Evolutionary conservation across 2,329 filamentous ascomycete genomes (phyloP), one percentile per base, ranked within the genome.

Genomic region (Penicillium decumbens): DNA sequence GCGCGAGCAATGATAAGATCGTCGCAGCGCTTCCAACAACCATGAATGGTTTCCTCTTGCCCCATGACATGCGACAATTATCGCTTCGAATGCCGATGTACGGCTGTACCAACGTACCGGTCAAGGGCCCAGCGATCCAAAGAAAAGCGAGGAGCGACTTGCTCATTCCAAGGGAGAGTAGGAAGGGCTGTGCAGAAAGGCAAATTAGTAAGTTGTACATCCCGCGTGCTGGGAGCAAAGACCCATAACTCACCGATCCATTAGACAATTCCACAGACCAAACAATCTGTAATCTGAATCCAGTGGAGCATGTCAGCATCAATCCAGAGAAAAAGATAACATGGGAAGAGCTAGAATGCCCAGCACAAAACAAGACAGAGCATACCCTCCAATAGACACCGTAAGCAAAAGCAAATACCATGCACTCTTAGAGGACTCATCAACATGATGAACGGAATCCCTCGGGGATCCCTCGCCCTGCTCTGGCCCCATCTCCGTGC

Each of bases 191-290:
- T 29, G 7, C 27, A 38, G 4, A 18, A 20, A 6, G 9, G 9
- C 33, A 25, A 4, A 10, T 40, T 27, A 40, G 38, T 15, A 27
- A 10, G 12, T n/a, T 12, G 15, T 37, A 8, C n/a, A 15, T 20
- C 32, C 12, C 7, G 3, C 6, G 10, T 24, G 10, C 24, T 13
- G 43, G 29, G 32, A 49, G 39, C 5, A 33, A n/a, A 41, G 28
- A 33, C 3, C 13, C 29, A 18, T 23, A 27, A 71, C 77, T 64
- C 67, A 81, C 79, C 45, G 92, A 95, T 60, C 91, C 91, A 74
- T 95, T 92, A 46, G 90, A 95, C 37, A 95, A 78, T 70, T 97
- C 92, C 37, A 95, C 90, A 1, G 91, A 91, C 92, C 92, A 97
- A 25, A 92, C 90, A 59, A 97, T 87, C 72, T 97, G 92, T 54